Conservation (phyloP, 257 asterid genomes). For the Forsythia viridissima region DNA sequence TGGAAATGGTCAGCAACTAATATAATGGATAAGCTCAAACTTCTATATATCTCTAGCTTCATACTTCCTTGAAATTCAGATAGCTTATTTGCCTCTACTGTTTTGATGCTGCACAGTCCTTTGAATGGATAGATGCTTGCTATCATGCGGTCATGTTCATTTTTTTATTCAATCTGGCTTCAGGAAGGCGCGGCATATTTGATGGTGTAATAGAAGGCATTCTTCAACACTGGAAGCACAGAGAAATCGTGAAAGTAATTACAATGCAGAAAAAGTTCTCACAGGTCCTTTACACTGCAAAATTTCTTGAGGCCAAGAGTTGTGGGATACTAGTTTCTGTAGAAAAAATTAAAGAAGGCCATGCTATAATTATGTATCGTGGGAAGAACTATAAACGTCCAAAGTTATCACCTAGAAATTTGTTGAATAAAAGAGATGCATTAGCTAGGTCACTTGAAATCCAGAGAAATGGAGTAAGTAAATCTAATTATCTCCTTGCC, state of each 20-base stretch:
- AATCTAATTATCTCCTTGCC: conserved; percentile 14
- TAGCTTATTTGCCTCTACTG: neutral
- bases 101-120: neutral
- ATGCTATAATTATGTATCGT: conserved; percentile 82
- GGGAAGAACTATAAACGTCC: conserved; percentile 93
- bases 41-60: neutral
- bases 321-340: conserved; percentile 73
- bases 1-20: neutral
- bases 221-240: conserved; percentile 96
- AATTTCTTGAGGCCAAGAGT: conserved; percentile 65
- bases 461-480: conserved; percentile 90
- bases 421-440: conserved; percentile 76
- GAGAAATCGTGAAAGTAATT: conserved; percentile 82
- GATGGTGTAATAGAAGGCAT: conserved; percentile 86
- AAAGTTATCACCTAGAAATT: conserved; percentile 39
- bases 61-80: neutral
- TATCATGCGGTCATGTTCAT: neutral
- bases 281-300: conserved; percentile 68
- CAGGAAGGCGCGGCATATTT: conserved; percentile 89
- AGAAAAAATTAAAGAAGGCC: conserved; percentile 85
- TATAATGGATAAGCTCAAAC: neutral
- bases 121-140: neutral
- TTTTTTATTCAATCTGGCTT: conserved; percentile 22
- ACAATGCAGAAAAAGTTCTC: conserved; percentile 78
- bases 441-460: conserved; percentile 73